Evolutionary conservation across 495 filamentous ascomycete species (phyloP).

Genomic region (Stereocaulon alpinum): DNA sequence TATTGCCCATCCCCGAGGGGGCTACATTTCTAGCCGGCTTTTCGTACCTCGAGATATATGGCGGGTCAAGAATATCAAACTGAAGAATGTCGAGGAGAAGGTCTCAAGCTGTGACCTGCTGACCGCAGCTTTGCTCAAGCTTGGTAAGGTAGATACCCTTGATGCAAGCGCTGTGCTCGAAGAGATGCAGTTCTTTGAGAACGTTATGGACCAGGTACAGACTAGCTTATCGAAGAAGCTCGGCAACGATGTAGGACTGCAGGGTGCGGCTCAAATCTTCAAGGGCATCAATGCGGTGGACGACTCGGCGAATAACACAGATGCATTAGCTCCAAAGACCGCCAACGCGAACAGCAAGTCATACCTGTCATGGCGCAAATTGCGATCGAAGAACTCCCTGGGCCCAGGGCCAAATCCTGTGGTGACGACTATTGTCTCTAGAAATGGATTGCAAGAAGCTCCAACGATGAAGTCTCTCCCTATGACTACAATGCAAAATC

Average conservation of each 20-base stretch:
- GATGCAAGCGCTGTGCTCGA: conserved; percentile 87
- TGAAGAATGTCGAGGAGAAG: conserved; percentile 87
- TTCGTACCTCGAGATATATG: conserved; percentile 90
- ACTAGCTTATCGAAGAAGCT: conserved; percentile 66
- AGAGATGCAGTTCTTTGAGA: conserved; percentile 91
- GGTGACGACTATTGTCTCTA: conserved; percentile 25
- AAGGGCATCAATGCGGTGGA: conserved; percentile 43
- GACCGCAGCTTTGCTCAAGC: conserved; percentile 77
- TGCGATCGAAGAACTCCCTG: conserved; percentile 75
- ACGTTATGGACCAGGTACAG: conserved; percentile 77
- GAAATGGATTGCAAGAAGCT: conserved; percentile 48
- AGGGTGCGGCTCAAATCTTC: conserved; percentile 56
- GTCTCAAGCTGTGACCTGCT: conserved; percentile 86
- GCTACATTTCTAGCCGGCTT: conserved; percentile 79
- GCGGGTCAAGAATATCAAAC: conserved; percentile 86
- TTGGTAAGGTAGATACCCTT: conserved; percentile 71
- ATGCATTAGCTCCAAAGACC: conserved; percentile 38
- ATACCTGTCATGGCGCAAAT: conserved; percentile 69
- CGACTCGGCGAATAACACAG: conserved; percentile 30
- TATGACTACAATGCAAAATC: conserved; percentile 61
- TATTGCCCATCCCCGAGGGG: conserved; percentile 79
- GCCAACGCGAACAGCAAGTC: conserved; percentile 55
- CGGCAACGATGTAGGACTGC: conserved; percentile 80
- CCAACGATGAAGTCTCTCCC: conserved; percentile 62
- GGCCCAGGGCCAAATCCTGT: conserved; percentile 31